Conservation (phyloP, 495 filamentous ascomycete genomes). For the Glonium stellatum region DNA sequence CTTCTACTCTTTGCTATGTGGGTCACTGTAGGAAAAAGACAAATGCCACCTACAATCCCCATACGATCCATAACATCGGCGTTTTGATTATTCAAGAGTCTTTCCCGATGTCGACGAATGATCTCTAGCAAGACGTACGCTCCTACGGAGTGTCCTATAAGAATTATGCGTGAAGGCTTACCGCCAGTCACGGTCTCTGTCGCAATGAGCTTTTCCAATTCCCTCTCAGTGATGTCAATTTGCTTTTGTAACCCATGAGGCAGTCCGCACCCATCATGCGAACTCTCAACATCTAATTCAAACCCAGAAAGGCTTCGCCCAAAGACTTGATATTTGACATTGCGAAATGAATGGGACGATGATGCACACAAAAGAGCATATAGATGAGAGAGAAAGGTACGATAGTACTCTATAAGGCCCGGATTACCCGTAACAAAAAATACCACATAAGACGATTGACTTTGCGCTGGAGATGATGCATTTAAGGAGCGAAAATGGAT, state of each 20-base stretch:
- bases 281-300: constrained; percentile 34
- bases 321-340: constrained; percentile 49
- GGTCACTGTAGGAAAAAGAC: constrained; percentile 33
- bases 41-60: constrained; percentile 28
- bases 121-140: constrained; percentile 33
- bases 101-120: constrained; percentile 13
- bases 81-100: background rate
- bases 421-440: constrained; percentile 85
- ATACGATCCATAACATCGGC: background rate
- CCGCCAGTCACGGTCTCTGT: background rate
- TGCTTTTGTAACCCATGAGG: constrained; percentile 52
- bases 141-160: constrained; percentile 48
- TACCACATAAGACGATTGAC: constrained; percentile 30
- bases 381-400: constrained; percentile 57
- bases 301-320: constrained; percentile 73
- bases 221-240: constrained; percentile 44
- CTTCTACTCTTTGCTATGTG: constrained; percentile 30
- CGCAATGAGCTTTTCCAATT: constrained; percentile 27
- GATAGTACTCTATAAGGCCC: constrained; percentile 76
- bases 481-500: no score
- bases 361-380: constrained; percentile 12
- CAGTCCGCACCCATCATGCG: background rate
- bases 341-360: constrained; percentile 12
- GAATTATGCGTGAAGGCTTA: constrained; percentile 47
- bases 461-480: no score